Base-by-base conservation (phyloP, 192 early-diverging fungal species). In the Backusella psychrophila region DNA sequence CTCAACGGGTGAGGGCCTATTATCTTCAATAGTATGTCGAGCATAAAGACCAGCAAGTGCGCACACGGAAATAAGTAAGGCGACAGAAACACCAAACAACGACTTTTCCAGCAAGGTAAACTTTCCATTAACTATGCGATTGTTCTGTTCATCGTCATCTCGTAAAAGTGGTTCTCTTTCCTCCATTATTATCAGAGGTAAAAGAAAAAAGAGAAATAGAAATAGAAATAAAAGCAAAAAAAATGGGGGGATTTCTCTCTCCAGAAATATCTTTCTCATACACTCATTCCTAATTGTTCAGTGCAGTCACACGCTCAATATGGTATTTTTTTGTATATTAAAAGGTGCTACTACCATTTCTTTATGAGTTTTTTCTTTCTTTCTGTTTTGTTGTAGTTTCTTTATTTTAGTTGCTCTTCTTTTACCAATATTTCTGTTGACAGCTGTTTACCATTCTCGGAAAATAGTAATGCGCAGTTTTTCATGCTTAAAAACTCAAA, bases 41-140 rank as follows among this genome's bases (percentile, higher is more conserved):
- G 82, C 75, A 80, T 83, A 83, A 19, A 83, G 63, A 15, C 82
- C 82, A 39, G 70, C 78, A 80, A 83, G 80, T 26, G 80, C 74
- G 26, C 66, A 77, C 17, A 78, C 21, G 23, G 80, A 52, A 46
- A 83, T 72, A 44, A 83, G 75, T 2, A 83, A 38, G 2, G 59
- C 44, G 3, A 75, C 52, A 33, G 76, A 31, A 2, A 78, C 36
- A 56, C 66, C 68, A 41, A 80, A 83, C 39, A 83, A 26, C 4
- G 78, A 49, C 33, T 80, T 80, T 53, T 83, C 82, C 14, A 83
- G 66, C 11, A 65, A 71, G 12, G 82, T 77, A 53, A 83, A 83
- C 73, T 74, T 74, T n/a, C 82, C 82, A 12, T 69, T 44, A 12
- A 67, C 52, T 38, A 73, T 53, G 8, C 77, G 59, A 36, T 63